These are phyloP conservation scores for Fusarium palustre DNA, from an alignment of 2,329 filamentous ascomycete genomes.

Conservation along the genomic window DNA sequence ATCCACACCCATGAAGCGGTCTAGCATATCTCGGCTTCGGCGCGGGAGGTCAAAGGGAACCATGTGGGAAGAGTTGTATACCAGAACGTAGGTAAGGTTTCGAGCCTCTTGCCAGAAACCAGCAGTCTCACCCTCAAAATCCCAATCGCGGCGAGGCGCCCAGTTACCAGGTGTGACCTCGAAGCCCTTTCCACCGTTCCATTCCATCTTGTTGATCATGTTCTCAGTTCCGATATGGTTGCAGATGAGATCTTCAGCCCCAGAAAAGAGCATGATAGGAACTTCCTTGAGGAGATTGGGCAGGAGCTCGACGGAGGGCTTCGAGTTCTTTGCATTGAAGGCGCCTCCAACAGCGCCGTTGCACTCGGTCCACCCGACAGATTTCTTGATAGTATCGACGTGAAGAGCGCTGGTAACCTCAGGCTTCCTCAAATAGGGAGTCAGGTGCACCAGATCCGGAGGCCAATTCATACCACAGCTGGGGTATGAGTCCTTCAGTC, in stretches of 20 bases:
- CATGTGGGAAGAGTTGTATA: constrained; percentile 98
- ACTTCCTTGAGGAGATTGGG: constrained; percentile 82
- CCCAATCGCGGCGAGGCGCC: constrained; percentile 94
- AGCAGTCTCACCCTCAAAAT: constrained; percentile 86
- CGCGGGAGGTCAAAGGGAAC: constrained; percentile 94
- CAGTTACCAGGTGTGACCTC: constrained; percentile 87
- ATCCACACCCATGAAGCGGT: constrained; percentile 94
- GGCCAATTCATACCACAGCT: constrained; percentile 99
- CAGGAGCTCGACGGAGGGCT: constrained; percentile 78
- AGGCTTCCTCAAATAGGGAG: constrained; percentile 83
- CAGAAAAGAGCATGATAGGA: constrained; percentile 88
- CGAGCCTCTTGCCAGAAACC: constrained; percentile 95
- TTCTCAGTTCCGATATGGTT: constrained; percentile 96
- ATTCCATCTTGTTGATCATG: constrained; percentile 88
- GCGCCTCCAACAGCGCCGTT: constrained; percentile 78
- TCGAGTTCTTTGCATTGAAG: constrained; percentile 78
- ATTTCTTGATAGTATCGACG: constrained; percentile 78
- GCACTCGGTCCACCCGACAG: constrained; percentile 92
- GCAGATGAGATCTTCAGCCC: constrained; percentile 94
- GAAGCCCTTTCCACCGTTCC: constrained; percentile 93
- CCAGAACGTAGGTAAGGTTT: constrained; percentile 94
- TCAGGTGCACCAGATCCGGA: constrained; percentile 81
- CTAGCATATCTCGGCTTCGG: constrained; percentile 92
- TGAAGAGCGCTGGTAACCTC: constrained; percentile 86
- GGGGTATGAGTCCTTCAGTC: constrained; percentile 81